These are phyloP conservation scores for Phytophthora lateralis DNA, from an alignment of 352 stramenopile species.

Conservation along the genomic window DNA sequence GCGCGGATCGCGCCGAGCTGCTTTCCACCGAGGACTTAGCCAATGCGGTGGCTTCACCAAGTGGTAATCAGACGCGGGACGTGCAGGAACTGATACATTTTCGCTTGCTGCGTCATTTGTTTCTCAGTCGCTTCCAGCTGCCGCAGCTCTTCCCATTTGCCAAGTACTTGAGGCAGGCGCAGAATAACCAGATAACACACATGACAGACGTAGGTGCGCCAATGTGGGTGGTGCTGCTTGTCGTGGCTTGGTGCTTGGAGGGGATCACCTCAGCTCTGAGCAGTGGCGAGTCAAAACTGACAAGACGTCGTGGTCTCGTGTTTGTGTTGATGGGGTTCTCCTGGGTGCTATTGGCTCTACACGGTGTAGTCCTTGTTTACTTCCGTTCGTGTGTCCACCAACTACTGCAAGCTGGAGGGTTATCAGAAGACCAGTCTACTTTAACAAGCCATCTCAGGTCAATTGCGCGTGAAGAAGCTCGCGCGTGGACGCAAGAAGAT, in stretches of 20 bases:
- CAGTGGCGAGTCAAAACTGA: not conserved
- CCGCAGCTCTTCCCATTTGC: conserved; percentile 65
- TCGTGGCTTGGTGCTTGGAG: conserved; percentile 47
- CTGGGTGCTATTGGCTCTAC: conserved; percentile 35
- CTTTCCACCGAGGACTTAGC: conserved; percentile 37
- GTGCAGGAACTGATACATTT: conserved; percentile 32
- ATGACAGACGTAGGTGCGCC: conserved; percentile 71
- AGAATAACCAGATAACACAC: conserved; percentile 78
- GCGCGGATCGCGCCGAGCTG: conserved; percentile 44
- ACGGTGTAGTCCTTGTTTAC: conserved; percentile 44
- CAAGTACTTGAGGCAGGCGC: conserved; percentile 71
- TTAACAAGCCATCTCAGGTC: conserved; percentile 9
- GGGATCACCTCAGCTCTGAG: conserved; percentile 15
- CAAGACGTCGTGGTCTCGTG: conserved; percentile 30
- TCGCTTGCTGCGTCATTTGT: conserved; percentile 48
- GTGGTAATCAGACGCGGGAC: not conserved
- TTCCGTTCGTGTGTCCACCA: conserved; percentile 41
- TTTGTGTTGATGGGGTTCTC: conserved; percentile 35
- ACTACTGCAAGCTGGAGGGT: conserved; percentile 37
- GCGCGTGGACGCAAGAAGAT: conserved; percentile 23
- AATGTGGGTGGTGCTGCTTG: conserved; percentile 56
- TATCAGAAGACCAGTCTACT: conserved; percentile 9
- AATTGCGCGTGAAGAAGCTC: conserved; percentile 25
- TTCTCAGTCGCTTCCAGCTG: conserved; percentile 42
- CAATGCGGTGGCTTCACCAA: conserved; percentile 12